phyloP scores from a whole-genome alignment of 139 green algal genomes.

The Auxenochlorella pyrenoidosa region DNA sequence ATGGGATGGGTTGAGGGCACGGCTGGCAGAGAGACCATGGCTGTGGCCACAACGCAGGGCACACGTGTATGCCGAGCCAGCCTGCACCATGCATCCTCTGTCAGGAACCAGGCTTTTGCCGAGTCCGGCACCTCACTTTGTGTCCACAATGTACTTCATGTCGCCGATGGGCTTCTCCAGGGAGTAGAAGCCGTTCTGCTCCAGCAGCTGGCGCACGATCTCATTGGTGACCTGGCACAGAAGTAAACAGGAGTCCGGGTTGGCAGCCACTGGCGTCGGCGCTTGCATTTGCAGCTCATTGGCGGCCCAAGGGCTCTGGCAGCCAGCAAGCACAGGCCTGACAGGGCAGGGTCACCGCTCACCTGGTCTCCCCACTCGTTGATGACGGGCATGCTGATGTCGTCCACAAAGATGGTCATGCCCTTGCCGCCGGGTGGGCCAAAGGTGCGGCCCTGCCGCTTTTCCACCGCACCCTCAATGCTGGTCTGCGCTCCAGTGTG shows the following conservation, averaged over 20 bases:
- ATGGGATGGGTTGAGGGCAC: too few species aligned
- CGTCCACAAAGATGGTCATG: slow-evolving; percentile 94
- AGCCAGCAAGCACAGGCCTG: too few species aligned
- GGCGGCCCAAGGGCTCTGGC: too few species aligned
- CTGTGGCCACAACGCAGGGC: too few species aligned
- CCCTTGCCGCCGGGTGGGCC: slow-evolving; percentile 88
- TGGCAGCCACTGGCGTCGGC: too few species aligned
- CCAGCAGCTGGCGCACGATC: slow-evolving; percentile 94
- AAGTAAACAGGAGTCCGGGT: too few species aligned
- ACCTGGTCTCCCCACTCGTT: slow-evolving; percentile 97
- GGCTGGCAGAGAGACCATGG: too few species aligned
- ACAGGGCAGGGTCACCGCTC: too few species aligned
- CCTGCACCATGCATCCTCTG: too few species aligned
- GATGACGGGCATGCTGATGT: slow-evolving; percentile 92
- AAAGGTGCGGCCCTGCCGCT: slow-evolving; percentile 94
- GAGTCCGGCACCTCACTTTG: slow-evolving; percentile 17
- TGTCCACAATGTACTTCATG: slow-evolving; percentile 93
- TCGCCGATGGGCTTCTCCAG: slow-evolving; percentile 97
- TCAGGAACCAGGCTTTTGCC: too few species aligned
- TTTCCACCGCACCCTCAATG: slow-evolving; percentile 78
- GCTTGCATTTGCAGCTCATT: too few species aligned
- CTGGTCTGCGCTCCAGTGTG: neutral
- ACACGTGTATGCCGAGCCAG: too few species aligned
- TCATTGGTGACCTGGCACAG: slow-evolving; percentile 94
- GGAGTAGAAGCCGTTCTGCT: slow-evolving; percentile 93